These are phyloP conservation scores for Jackrogersella multiformis DNA, from an alignment of 495 filamentous ascomycete genomes.

Conservation along the genomic window DNA sequence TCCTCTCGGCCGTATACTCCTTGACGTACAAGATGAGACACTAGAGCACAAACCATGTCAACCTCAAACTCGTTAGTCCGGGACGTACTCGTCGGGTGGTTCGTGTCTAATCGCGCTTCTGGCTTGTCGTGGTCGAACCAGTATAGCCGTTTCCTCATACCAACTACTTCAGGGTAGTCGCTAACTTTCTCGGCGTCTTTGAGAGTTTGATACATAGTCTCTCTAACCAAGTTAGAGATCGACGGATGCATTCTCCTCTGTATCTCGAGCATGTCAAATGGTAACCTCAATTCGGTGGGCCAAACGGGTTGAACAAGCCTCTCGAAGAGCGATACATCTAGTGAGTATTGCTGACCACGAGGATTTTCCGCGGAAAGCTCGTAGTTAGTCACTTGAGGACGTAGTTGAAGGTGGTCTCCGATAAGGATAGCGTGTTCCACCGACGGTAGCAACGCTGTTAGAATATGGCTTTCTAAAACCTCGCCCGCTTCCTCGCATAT, in stretches of 20 bases:
- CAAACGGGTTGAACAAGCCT: conserved; percentile 61
- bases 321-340: conserved; percentile 76
- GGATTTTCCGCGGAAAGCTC: conserved; percentile 65
- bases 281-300: conserved; percentile 52
- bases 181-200: conserved; percentile 62
- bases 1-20: conserved; percentile 66
- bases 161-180: conserved; percentile 64
- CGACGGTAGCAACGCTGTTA: conserved; percentile 72
- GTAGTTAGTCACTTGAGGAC: conserved; percentile 72
- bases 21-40: conserved; percentile 72
- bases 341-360: conserved; percentile 62
- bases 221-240: conserved; percentile 66
- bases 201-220: conserved; percentile 67
- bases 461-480: conserved; percentile 73
- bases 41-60: conserved; percentile 66
- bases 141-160: conserved; percentile 70
- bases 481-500: conserved; percentile 81
- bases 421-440: conserved; percentile 79
- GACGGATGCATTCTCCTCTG: conserved; percentile 82
- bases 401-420: conserved; percentile 78
- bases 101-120: conserved; percentile 55
- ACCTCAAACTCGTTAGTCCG: conserved; percentile 71
- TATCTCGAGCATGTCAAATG: conserved; percentile 65
- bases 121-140: conserved; percentile 70
- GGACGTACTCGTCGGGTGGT: conserved; percentile 57